Conservation (phyloP, 768 basidiomycete species). For the Russula olivacea region DNA sequence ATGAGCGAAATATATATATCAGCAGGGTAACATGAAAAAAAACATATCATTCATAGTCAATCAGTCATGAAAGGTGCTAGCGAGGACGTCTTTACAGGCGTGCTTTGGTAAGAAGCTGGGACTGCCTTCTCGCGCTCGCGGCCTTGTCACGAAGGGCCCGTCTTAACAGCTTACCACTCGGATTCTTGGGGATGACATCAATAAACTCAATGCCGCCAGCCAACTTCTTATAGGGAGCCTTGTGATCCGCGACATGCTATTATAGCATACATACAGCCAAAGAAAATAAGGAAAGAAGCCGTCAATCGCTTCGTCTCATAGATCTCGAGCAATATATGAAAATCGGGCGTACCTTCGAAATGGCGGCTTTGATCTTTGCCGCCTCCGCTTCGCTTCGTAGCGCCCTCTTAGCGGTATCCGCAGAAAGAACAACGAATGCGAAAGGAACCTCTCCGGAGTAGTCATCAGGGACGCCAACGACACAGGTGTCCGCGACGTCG, state of each 20-base stretch:
- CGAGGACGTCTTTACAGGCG: constrained; percentile 2
- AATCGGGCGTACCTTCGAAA: constrained; percentile 14
- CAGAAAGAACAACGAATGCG: constrained; percentile 55
- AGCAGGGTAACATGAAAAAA: background rate
- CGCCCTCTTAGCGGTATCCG: constrained; percentile 12
- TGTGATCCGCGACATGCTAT: constrained; percentile 32
- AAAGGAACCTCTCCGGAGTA: constrained; percentile 68
- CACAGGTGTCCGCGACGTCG: constrained; percentile 56
- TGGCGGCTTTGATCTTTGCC: constrained; percentile 18
- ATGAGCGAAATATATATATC: background rate
- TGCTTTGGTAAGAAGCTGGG: background rate
- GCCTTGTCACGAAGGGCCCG: constrained; percentile 30
- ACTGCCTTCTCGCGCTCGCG: constrained; percentile 12
- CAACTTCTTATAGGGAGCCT: constrained; percentile 35
- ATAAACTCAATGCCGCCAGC: constrained; percentile 37
- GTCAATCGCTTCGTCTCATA: background rate
- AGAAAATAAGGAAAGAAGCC: background rate
- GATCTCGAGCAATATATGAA: background rate
- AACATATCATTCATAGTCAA: background rate
- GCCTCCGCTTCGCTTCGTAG: background rate
- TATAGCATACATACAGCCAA: background rate
- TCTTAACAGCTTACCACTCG: constrained; percentile 32
- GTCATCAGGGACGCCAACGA: constrained; percentile 61
- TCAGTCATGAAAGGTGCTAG: background rate
- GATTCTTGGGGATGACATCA: constrained; percentile 33